Percentiles rank a stretch among this genome's conserved stretches.
These are phyloP conservation scores for Pichia eremophila DNA, from an alignment of 805 yeast genomes.

Conservation along the genomic window DNA sequence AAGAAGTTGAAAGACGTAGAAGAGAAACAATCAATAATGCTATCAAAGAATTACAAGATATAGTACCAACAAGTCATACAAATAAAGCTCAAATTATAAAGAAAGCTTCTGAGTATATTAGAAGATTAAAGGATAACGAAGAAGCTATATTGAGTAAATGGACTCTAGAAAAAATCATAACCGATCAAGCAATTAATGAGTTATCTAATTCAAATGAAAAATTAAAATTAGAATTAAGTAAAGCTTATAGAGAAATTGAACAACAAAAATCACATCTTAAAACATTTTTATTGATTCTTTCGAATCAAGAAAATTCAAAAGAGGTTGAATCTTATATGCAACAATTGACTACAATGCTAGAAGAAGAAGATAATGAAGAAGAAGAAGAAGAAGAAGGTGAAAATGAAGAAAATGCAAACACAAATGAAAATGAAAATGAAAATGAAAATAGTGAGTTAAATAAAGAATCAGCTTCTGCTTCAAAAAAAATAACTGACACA, in stretches of 20 bases:
- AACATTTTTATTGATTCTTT: conserved; percentile 6
- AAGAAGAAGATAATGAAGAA: background rate
- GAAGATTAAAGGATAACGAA: conserved; percentile 83
- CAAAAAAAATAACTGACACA: too few relatives aligned
- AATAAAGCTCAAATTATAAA: conserved; percentile 86
- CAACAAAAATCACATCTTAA: conserved; percentile 51
- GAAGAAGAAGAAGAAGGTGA: conserved; percentile 3
- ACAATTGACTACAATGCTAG: background rate
- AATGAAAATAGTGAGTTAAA: too few relatives aligned
- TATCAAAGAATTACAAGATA: conserved; percentile 66
- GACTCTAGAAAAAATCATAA: conserved; percentile 85
- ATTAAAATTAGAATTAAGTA: conserved; percentile 77
- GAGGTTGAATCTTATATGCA: background rate
- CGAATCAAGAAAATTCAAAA: conserved; percentile 4
- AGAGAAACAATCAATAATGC: conserved; percentile 83
- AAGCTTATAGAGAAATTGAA: conserved; percentile 88
- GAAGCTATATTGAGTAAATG: conserved; percentile 85
- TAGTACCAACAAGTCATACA: conserved; percentile 75
- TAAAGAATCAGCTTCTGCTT: too few relatives aligned
- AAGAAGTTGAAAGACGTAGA: conserved; percentile 90
- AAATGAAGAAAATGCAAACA: background rate
- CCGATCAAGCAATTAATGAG: conserved; percentile 87
- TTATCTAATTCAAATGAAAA: conserved; percentile 78
- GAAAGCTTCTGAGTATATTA: conserved; percentile 84
- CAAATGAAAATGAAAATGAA: background rate